Conservation (phyloP, 2,329 filamentous ascomycete genomes). For the Fusarium sp. region DNA sequence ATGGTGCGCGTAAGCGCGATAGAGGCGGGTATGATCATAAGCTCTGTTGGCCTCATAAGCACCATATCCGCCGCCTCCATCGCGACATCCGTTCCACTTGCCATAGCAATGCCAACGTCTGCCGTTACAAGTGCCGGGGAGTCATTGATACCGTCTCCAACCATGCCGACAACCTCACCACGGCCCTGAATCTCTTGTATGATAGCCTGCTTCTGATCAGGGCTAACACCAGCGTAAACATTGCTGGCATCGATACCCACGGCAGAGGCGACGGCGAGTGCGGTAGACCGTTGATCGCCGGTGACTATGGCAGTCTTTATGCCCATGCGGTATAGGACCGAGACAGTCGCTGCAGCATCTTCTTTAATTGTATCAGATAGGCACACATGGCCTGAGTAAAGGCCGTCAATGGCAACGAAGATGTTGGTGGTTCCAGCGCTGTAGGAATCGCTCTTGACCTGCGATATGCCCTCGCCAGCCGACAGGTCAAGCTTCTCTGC, state of each 20-base stretch:
- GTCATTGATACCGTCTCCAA: constrained; percentile 98
- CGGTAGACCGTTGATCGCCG: constrained; percentile 87
- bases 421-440: constrained; percentile 88
- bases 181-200: constrained; percentile 77
- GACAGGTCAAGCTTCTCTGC: constrained; percentile 66
- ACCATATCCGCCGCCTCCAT: constrained; percentile 98
- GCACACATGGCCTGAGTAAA: constrained; percentile 83
- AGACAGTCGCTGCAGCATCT: constrained; percentile 80
- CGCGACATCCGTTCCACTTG: constrained; percentile 92
- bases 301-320: constrained; percentile 92
- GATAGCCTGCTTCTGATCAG: constrained; percentile 90
- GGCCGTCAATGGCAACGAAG: constrained; percentile 85
- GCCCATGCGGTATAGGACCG: constrained; percentile 84
- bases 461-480: constrained; percentile 41
- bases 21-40: constrained; percentile 91
- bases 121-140: constrained; percentile 93
- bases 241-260: constrained; percentile 81
- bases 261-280: constrained; percentile 80
- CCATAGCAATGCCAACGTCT: constrained; percentile 90
- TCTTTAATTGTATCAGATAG: constrained; percentile 92
- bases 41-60: constrained; percentile 89
- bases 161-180: constrained; percentile 90
- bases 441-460: constrained; percentile 31
- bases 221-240: constrained; percentile 86
- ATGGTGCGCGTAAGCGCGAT: constrained; percentile 86